Evolutionary conservation across 1,139 yeast genomes (phyloP).

Genomic region (Eremothecium coryli): DNA sequence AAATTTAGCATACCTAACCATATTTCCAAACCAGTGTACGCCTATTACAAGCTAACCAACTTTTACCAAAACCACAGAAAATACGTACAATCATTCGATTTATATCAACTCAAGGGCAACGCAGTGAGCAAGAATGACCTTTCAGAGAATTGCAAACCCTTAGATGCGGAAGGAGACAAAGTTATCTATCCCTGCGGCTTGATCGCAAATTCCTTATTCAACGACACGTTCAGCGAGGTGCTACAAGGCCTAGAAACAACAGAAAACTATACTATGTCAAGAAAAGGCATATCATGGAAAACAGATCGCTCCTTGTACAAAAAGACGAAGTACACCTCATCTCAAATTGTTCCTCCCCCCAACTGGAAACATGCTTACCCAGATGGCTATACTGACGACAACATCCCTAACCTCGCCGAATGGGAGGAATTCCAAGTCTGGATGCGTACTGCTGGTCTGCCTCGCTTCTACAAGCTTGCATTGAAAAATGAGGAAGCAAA

Average conservation of each 20-base stretch:
- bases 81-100: constrained; percentile 62
- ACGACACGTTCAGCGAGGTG: constrained; percentile 57
- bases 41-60: constrained; percentile 64
- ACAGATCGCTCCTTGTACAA: constrained; percentile 70
- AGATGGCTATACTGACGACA: constrained; percentile 77
- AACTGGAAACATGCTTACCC: constrained; percentile 83
- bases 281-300: constrained; percentile 77
- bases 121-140: constrained; percentile 38
- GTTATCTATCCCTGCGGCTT: constrained; percentile 88
- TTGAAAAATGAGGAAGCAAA: constrained; percentile 64
- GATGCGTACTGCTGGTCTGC: constrained; percentile 93
- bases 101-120: constrained; percentile 53
- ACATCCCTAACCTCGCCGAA: constrained; percentile 67
- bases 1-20: constrained; percentile 53
- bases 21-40: constrained; percentile 49
- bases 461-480: constrained; percentile 75
- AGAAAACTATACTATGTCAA: constrained; percentile 51
- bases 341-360: constrained; percentile 89
- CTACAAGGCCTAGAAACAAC: constrained; percentile 30
- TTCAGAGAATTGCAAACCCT: constrained; percentile 70
- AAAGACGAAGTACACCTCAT: constrained; percentile 60
- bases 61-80: constrained; percentile 73
- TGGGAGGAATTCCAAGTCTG: constrained; percentile 91
- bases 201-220: constrained; percentile 86
- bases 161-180: constrained; percentile 44